These are phyloP conservation scores for Barnettozyma sp. DNA, from an alignment of 805 yeast genomes.

Conservation along the genomic window DNA sequence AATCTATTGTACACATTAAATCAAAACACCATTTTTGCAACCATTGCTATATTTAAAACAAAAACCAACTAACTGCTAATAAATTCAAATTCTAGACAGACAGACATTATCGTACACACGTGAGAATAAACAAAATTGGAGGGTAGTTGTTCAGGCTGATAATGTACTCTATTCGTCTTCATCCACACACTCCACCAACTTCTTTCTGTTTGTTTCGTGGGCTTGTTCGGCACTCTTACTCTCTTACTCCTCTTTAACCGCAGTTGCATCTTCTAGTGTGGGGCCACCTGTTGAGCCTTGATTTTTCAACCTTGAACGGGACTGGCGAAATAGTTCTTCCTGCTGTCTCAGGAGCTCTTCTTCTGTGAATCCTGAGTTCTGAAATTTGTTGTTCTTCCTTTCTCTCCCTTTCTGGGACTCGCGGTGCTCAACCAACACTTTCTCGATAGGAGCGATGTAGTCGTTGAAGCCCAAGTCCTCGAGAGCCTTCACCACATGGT, in stretches of 20 bases:
- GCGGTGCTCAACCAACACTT: conserved; percentile 78
- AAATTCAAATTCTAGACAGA: conserved; percentile 2
- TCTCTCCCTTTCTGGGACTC: conserved; percentile 85
- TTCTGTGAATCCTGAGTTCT: conserved; percentile 84
- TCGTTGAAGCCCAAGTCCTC: conserved; percentile 81
- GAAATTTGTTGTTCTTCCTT: conserved; percentile 85
- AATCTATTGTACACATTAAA: background rate
- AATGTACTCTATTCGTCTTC: too few relatives aligned
- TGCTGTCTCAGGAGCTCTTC: conserved; percentile 90
- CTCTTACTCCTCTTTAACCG: conserved; percentile 8
- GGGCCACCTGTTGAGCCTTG: conserved; percentile 12
- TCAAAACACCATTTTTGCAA: conserved; percentile 1
- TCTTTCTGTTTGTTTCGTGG: too few relatives aligned
- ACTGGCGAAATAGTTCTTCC: conserved; percentile 81
- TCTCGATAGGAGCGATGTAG: conserved; percentile 75
- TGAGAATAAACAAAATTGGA: too few relatives aligned
- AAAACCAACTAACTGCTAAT: conserved; percentile 2
- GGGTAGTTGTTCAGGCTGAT: too few relatives aligned
- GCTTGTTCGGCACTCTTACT: too few relatives aligned
- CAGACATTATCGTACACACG: conserved; percentile 3
- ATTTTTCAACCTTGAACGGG: conserved; percentile 54
- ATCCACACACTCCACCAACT: too few relatives aligned
- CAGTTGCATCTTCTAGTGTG: conserved; percentile 5
- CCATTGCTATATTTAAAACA: conserved; percentile 1
- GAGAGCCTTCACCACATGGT: conserved; percentile 87